Evolutionary conservation across 192 early-diverging fungal genomes (phyloP).

Genomic region (Coemansia sp.): DNA sequence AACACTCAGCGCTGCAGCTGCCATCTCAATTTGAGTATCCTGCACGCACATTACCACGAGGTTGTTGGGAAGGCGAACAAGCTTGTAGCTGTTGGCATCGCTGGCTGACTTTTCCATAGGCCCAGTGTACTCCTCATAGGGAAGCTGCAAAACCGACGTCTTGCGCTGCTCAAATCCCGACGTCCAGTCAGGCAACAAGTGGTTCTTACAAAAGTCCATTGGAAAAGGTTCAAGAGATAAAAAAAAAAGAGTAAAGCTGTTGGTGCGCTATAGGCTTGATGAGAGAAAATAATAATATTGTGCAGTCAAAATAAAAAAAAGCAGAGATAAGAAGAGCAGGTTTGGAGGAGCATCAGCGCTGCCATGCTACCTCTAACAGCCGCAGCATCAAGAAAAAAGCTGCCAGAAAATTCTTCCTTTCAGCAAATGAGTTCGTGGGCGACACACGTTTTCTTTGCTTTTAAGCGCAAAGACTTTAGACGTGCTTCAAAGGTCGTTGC

Average conservation of each 20-base stretch:
- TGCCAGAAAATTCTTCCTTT: neutral
- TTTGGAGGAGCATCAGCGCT: neutral
- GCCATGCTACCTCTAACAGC: neutral
- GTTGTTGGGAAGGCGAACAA: conserved; percentile 60
- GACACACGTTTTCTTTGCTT: too few species aligned
- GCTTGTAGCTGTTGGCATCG: conserved; percentile 59
- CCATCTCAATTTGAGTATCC: conserved; percentile 52
- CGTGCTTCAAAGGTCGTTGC: too few species aligned
- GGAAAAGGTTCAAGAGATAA: neutral
- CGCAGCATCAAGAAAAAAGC: neutral
- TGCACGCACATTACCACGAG: conserved; percentile 64
- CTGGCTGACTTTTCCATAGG: conserved; percentile 48
- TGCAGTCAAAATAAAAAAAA: neutral
- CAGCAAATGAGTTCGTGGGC: neutral
- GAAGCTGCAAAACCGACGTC: neutral
- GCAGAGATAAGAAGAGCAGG: neutral
- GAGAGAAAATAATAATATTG: neutral
- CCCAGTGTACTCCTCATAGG: conserved; percentile 8
- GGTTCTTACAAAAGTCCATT: neutral
- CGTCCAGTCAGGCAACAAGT: conserved; percentile 1
- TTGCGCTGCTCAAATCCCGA: conserved; percentile 1
- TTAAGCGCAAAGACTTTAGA: too few species aligned
- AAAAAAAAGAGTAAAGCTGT: neutral
- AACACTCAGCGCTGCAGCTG: conserved; percentile 61
- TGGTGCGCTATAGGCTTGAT: neutral